Conservation (phyloP, 2,329 filamentous ascomycete genomes). For the Neopestalotiopsis sp. region DNA sequence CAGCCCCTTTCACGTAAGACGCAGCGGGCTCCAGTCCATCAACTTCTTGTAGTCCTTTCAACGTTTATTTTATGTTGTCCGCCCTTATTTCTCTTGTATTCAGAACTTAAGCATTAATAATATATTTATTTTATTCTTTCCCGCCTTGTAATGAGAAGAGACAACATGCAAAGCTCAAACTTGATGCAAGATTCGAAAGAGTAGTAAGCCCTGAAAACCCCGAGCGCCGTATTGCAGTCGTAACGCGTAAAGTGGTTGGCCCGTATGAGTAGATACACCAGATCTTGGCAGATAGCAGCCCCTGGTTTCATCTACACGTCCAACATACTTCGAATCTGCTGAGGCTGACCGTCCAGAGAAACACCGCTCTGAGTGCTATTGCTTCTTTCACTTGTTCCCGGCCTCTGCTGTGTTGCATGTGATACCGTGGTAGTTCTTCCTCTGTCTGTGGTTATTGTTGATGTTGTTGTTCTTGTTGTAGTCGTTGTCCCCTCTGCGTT, state of each 20-base stretch:
- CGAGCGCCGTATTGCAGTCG: slow-evolving; percentile 5
- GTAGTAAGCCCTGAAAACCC: not conserved
- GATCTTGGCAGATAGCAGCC: not conserved
- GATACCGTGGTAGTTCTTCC: slow-evolving; percentile 19
- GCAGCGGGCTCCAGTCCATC: too few relatives aligned
- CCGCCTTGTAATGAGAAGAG: not conserved
- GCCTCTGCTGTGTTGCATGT: not conserved
- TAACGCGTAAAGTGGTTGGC: slow-evolving; percentile 2
- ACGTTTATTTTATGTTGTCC: too few relatives aligned
- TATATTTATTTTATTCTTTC: not conserved
- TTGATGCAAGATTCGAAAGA: not conserved
- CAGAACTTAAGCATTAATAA: not conserved
- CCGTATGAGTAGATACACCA: not conserved
- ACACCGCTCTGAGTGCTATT: slow-evolving; percentile 51
- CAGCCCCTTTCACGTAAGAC: too few relatives aligned
- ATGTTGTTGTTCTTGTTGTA: slow-evolving; percentile 42
- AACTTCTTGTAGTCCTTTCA: too few relatives aligned
- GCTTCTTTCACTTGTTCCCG: slow-evolving; percentile 43
- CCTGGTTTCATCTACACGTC: slow-evolving; percentile 48
- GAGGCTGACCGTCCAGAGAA: slow-evolving; percentile 54
- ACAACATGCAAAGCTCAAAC: not conserved
- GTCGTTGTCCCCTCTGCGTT: slow-evolving; percentile 28
- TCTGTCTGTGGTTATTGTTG: slow-evolving; percentile 42
- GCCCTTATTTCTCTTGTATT: too few relatives aligned
- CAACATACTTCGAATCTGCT: slow-evolving; percentile 63